A percentile compares a stretch with the other conserved stretches of the same genome.
Evolutionary conservation across 1,139 yeast genomes (phyloP).

Genomic region (Sugiyamaella xylanicola): DNA sequence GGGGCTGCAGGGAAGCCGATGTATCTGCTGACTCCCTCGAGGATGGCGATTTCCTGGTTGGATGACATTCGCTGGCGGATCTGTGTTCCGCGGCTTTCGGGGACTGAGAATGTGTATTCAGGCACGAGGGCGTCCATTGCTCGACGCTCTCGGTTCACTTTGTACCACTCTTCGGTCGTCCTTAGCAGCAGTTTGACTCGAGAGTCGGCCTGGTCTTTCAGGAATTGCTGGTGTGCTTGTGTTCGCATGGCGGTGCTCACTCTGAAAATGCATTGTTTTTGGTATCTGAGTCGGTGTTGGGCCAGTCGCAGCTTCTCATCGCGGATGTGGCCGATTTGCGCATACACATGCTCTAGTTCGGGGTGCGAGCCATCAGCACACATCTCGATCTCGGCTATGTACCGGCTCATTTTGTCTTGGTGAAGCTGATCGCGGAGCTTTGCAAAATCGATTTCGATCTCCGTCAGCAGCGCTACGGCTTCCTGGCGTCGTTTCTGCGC

Average conservation of each 20-base stretch:
- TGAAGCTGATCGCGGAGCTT: slow-evolving; percentile 67
- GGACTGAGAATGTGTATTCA: slow-evolving; percentile 44
- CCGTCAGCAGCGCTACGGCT: slow-evolving; percentile 70
- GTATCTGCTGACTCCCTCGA: slow-evolving; percentile 58
- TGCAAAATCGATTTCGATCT: slow-evolving; percentile 85
- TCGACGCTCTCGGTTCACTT: slow-evolving; percentile 85
- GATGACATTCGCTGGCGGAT: slow-evolving; percentile 57
- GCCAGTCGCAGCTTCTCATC: slow-evolving; percentile 71
- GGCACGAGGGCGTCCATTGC: slow-evolving; percentile 75
- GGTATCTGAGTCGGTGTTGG: slow-evolving; percentile 68
- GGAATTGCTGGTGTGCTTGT: slow-evolving; percentile 80
- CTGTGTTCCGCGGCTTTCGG: slow-evolving; percentile 45
- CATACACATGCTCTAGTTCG: slow-evolving; percentile 65
- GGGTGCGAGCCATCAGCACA: slow-evolving; percentile 93
- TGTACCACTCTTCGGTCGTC: slow-evolving; percentile 90
- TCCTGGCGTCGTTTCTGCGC: slow-evolving; percentile 47
- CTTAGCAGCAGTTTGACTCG: slow-evolving; percentile 66
- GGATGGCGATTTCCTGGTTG: slow-evolving; percentile 57
- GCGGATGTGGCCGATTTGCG: slow-evolving; percentile 69
- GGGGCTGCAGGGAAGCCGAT: slow-evolving; percentile 69
- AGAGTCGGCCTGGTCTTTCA: slow-evolving; percentile 67
- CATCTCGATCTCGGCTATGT: slow-evolving; percentile 81
- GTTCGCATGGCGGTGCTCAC: slow-evolving; percentile 82
- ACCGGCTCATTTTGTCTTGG: slow-evolving; percentile 61
- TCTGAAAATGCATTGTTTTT: slow-evolving; percentile 70